Base-by-base conservation (phyloP, 2,329 filamentous ascomycete species). In the Pseudogymnoascus sp. region DNA sequence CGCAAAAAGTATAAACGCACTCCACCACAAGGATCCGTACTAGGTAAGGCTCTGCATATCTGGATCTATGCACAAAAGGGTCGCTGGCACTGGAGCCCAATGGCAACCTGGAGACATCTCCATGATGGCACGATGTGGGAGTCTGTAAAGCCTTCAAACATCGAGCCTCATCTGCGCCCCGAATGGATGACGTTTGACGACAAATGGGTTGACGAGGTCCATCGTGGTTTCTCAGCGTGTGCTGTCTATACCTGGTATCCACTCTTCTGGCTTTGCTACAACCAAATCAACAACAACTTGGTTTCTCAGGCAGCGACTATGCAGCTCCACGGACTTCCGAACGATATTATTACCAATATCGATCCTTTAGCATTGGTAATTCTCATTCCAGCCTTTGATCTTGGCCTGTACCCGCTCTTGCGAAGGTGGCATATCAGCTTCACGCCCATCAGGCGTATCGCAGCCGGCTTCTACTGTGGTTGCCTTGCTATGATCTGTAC, bases 141-240 rank as follows among this genome's bases (percentile, higher is more conserved):
- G 18, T 71, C 78, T 4, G 85, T 84, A 61, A 89, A 88, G 75
- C 88, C 88, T 2, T 87, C 83, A 1, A 76, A 78, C 40, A 77
- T 89, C 5, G 76, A 81, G 8, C 74, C 79, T 29, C 74, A 73
- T 1, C 72, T 79, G 66, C 83, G 83, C 62, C 87, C 87, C 0
- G 60, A 64, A 0, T 90, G 87, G 84, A 90, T 92, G 83, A 87
- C 85, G 0, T 92, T 91, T 69, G 89, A 92, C 65, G 90, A 93
- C 67, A 83, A 82, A 42, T 93, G 89, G 85, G 88, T 93, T 29
- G 88, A 90, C 69, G 87, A 92, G 70, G 85, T 92, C 59, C 80
- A 80, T 60, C 87, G 89, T 73, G 87, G 87, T 64, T 76, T 89
- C 64, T 79, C 82, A 69, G 87, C 87, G 62, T 88, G 86, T 76